Evolutionary conservation across 2,329 filamentous ascomycete species (phyloP).

Genomic region (Neopestalotiopsis sp.): DNA sequence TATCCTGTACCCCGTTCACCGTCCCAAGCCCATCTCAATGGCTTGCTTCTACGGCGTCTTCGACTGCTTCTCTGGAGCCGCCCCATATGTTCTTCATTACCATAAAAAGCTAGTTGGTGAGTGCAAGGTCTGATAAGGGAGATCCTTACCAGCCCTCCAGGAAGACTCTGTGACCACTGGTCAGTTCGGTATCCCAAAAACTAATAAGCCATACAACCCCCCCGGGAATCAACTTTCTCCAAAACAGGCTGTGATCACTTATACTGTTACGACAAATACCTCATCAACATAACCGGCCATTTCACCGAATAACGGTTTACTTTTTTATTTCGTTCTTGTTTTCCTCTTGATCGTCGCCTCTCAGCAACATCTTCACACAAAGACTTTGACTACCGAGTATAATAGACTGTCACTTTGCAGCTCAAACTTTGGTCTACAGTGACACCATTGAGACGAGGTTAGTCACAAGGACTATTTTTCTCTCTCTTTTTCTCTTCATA

Average conservation of each 20-base stretch:
- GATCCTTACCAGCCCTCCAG: not conserved
- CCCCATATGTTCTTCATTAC: conserved; percentile 15
- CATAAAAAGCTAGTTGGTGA: conserved; percentile 14
- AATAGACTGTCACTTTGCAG: conserved; percentile 15
- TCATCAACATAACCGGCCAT: not conserved
- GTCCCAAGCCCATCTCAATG: conserved; percentile 25
- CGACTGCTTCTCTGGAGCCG: conserved; percentile 6
- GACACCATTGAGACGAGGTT: not conserved
- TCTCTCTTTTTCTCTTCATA: conserved; percentile 27
- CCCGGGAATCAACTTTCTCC: not conserved
- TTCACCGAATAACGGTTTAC: not conserved
- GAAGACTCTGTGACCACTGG: conserved; percentile 1
- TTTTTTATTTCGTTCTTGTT: not conserved
- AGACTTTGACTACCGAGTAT: conserved; percentile 8
- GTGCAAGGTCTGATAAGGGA: conserved; percentile 13
- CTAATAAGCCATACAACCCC: conserved; percentile 17
- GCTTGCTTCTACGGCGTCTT: conserved; percentile 11
- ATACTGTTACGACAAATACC: conserved; percentile 6
- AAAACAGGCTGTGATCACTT: not conserved
- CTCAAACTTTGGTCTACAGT: not conserved
- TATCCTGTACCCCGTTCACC: conserved; percentile 37
- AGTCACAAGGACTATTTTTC: conserved; percentile 19
- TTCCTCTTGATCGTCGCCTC: not conserved
- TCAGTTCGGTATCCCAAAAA: conserved; percentile 7
- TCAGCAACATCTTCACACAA: not conserved